A percentile compares a stretch with the other conserved stretches of the same genome.
These are phyloP conservation scores for Papiliotrema flavescens DNA, from an alignment of 1,284 basidiomycete species.

Conservation along the genomic window DNA sequence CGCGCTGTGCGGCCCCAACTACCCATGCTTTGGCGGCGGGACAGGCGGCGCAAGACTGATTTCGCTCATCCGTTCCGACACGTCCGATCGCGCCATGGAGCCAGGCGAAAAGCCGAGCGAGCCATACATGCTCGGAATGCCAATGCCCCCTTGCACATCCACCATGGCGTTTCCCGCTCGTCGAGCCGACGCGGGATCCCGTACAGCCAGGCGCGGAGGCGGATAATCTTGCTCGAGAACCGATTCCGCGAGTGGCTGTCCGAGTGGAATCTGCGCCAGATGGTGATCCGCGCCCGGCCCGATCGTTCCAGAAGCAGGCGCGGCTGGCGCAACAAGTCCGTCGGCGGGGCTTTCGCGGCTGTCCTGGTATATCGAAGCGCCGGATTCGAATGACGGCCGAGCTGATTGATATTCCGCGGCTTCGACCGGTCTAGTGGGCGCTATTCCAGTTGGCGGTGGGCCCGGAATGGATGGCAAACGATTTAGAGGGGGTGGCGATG, in stretches of 20 bases:
- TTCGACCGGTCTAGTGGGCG: no score
- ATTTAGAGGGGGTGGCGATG: not conserved
- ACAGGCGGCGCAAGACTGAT: not conserved
- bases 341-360: not conserved
- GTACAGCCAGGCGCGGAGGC: not conserved
- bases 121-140: slow-evolving; percentile 17
- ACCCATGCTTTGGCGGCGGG: not conserved
- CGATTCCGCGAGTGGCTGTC: no score
- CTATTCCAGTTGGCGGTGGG: no score
- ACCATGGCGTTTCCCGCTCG: slow-evolving; percentile 12
- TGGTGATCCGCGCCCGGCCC: not conserved
- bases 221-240: not conserved
- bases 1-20: slow-evolving; percentile 11
- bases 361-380: not conserved
- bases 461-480: no score
- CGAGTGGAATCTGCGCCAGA: not conserved
- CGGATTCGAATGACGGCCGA: not conserved
- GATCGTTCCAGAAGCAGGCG: not conserved
- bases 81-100: not conserved
- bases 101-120: slow-evolving; percentile 19
- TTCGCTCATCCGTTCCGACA: slow-evolving; percentile 6
- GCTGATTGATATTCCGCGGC: not conserved
- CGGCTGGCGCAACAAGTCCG: not conserved
- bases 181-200: not conserved
- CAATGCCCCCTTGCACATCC: slow-evolving; percentile 11